phyloP scores from a whole-genome alignment of 345 rosid genomes.

The Corchorus olitorius region DNA sequence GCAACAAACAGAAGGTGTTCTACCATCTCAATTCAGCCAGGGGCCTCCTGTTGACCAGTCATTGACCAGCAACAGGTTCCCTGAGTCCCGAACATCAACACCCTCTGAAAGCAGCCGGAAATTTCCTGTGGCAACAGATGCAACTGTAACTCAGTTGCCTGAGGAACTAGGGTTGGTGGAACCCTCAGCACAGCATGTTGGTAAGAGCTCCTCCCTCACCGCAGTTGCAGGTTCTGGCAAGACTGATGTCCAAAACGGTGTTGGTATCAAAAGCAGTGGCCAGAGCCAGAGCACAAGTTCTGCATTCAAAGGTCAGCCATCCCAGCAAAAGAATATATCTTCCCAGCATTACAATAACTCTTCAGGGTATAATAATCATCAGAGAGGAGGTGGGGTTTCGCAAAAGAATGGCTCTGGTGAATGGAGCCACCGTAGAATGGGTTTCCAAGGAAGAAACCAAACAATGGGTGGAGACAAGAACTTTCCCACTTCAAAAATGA shows the following conservation, averaged over 20 bases:
- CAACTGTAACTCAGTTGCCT: constrained; percentile 47
- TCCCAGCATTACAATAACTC: constrained; percentile 50
- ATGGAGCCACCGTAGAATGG: constrained; percentile 64
- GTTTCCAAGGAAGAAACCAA: constrained; percentile 79
- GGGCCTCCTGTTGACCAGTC: constrained; percentile 52
- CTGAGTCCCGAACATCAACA: constrained; percentile 49
- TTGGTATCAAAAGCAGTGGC: constrained; percentile 29
- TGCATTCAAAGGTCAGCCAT: constrained; percentile 42
- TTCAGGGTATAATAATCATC: constrained; percentile 46
- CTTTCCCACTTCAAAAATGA: constrained; percentile 60
- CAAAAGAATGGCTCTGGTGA: constrained; percentile 53
- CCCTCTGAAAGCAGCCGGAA: constrained; percentile 38
- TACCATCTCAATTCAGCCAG: constrained; percentile 62
- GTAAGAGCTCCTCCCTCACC: constrained; percentile 43
- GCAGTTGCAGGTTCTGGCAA: constrained; percentile 31
- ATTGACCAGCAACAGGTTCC: constrained; percentile 47
- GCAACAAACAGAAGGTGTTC: constrained; percentile 54
- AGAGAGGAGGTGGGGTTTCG: constrained; percentile 41
- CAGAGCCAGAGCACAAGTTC: constrained; percentile 40
- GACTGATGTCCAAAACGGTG: constrained; percentile 32
- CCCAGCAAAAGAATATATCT: constrained; percentile 53
- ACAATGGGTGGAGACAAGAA: constrained; percentile 60
- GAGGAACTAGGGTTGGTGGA: constrained; percentile 67
- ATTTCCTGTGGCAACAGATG: constrained; percentile 35
- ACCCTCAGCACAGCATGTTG: constrained; percentile 39